phyloP scores from a whole-genome alignment of 768 basidiomycete genomes.

The Rubroboletus pulcherrimus region DNA sequence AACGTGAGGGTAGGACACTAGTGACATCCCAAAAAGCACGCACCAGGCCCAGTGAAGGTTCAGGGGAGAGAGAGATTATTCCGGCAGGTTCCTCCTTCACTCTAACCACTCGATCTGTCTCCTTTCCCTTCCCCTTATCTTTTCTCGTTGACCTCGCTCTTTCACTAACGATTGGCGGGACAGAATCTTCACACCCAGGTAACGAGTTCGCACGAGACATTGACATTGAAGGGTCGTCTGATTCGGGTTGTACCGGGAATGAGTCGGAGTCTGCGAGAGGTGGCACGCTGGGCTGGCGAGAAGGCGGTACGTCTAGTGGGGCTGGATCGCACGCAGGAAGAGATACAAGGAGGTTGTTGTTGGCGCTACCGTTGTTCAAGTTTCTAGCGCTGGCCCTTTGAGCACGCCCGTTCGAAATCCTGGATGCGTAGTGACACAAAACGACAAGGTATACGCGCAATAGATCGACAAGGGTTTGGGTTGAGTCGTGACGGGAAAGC shows the following conservation, averaged over 20 bases:
- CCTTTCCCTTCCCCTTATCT: constrained; percentile 50
- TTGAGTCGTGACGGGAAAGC: constrained; percentile 20
- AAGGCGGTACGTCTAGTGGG: constrained; percentile 39
- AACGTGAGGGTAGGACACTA: constrained; percentile 16
- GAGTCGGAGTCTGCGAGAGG: constrained; percentile 50
- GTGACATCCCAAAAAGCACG: constrained; percentile 17
- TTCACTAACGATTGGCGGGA: constrained; percentile 20
- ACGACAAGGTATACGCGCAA: constrained; percentile 6
- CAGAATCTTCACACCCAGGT: constrained; percentile 29
- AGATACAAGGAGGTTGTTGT: constrained; percentile 31
- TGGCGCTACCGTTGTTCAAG: constrained; percentile 44
- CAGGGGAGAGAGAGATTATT: constrained; percentile 35
- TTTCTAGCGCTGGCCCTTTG: constrained; percentile 70
- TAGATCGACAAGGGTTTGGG: constrained; percentile 29
- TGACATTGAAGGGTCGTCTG: constrained; percentile 48
- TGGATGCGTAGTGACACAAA: constrained; percentile 25
- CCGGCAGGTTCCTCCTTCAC: constrained; percentile 45
- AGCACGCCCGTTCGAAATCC: constrained; percentile 61
- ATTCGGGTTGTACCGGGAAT: constrained; percentile 51
- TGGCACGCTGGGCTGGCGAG: constrained; percentile 36
- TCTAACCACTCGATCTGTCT: constrained; percentile 34
- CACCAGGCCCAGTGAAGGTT: constrained; percentile 36
- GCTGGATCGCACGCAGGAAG: constrained; percentile 33
- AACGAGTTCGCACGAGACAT: constrained; percentile 63
- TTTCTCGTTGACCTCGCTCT: constrained; percentile 28